Percentiles rank a stretch among this genome's conserved stretches.
These are phyloP conservation scores for Erucastrum elatum DNA, from an alignment of 345 rosid species.

Conservation along the genomic window DNA sequence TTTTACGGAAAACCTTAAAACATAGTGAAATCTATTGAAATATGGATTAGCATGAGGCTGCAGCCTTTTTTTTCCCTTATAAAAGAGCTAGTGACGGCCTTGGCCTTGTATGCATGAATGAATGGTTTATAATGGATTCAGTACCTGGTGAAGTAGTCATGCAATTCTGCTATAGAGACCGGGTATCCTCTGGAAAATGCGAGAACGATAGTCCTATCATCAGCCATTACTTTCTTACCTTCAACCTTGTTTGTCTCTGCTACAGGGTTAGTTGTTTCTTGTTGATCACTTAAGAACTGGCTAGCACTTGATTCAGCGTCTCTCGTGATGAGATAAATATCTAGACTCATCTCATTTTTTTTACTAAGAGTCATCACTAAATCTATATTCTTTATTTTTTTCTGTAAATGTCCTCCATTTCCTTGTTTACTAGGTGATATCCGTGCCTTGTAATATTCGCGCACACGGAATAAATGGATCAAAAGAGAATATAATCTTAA, in stretches of 20 bases:
- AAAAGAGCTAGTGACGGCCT: not conserved
- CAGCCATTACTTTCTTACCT: not conserved
- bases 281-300: constrained; percentile 9
- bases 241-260: not conserved
- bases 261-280: not conserved
- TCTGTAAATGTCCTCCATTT: too few species aligned
- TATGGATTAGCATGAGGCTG: not conserved
- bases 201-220: constrained; percentile 65
- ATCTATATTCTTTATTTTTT: too few species aligned
- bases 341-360: too few species aligned
- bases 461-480: too few species aligned
- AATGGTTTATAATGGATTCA: not conserved
- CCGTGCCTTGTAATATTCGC: too few species aligned
- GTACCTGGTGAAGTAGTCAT: constrained; percentile 56
- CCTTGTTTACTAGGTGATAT: too few species aligned
- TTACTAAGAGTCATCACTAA: too few species aligned
- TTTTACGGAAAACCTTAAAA: not conserved
- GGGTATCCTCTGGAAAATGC: constrained; percentile 81
- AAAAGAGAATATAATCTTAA: too few species aligned
- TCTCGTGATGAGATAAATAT: too few species aligned
- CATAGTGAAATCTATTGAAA: not conserved
- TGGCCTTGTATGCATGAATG: constrained; percentile 9
- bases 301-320: not conserved
- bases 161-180: constrained; percentile 54
- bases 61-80: not conserved